phyloP scores from a whole-genome alignment of 2,329 filamentous ascomycete species.

The Paecilomyces niveus region DNA sequence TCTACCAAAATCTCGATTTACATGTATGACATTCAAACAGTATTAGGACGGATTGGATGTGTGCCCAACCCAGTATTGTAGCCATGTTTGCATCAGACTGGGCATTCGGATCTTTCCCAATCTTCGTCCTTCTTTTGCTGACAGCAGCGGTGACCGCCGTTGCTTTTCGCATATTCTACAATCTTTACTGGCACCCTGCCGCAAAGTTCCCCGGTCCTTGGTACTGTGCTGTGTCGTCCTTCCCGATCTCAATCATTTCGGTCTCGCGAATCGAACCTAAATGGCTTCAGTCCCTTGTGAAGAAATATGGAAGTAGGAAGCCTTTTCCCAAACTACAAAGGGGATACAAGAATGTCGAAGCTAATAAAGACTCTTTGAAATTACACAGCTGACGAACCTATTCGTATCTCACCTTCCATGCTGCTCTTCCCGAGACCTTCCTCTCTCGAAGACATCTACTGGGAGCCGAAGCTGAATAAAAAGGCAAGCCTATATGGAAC shows the following conservation, averaged over 20 bases:
- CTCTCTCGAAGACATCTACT: slow-evolving; percentile 34
- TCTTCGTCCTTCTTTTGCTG: not conserved
- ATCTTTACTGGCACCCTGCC: slow-evolving; percentile 16
- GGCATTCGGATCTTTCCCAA: not conserved
- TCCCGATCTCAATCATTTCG: slow-evolving; percentile 12
- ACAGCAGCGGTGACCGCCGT: not conserved
- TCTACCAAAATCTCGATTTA: not conserved
- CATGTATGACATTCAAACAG: not conserved
- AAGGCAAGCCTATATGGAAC: slow-evolving; percentile 29
- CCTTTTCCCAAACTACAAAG: not conserved
- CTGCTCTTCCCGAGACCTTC: slow-evolving; percentile 30
- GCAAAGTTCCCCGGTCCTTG: slow-evolving; percentile 12
- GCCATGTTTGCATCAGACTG: not conserved
- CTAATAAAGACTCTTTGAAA: not conserved
- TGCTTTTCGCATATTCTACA: slow-evolving; percentile 5
- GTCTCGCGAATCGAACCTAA: slow-evolving; percentile 11
- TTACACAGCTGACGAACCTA: slow-evolving; percentile 23
- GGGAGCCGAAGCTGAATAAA: slow-evolving; percentile 28
- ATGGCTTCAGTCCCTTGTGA: slow-evolving; percentile 14
- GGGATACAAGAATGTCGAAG: not conserved
- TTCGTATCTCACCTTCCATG: slow-evolving; percentile 32
- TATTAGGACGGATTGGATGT: too few species aligned
- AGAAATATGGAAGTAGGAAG: slow-evolving; percentile 13
- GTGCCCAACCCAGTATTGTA: not conserved
- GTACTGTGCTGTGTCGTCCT: slow-evolving; percentile 14